Percentiles rank a stretch among this genome's conserved stretches.
These are phyloP conservation scores for Bretschneidera sinensis DNA, from an alignment of 345 rosid species.

Conservation along the genomic window DNA sequence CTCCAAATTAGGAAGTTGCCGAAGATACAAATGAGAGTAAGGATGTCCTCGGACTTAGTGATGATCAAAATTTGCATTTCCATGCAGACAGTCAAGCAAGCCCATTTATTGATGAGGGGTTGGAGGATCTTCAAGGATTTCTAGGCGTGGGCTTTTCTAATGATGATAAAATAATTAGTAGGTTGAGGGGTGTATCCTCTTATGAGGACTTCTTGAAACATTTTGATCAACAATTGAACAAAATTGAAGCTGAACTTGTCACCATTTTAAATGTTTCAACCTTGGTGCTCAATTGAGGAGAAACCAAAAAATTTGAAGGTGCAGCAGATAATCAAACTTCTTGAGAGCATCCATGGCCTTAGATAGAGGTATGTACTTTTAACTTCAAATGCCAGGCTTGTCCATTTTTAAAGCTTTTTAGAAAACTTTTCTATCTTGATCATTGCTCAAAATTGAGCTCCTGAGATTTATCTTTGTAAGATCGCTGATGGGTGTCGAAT, in stretches of 20 bases:
- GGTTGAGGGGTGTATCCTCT: conserved; percentile 36
- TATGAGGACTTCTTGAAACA: conserved; percentile 55
- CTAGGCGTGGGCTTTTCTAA: conserved; percentile 4
- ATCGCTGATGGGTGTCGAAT: no score
- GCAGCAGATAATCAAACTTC: conserved; percentile 60
- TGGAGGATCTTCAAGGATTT: conserved; percentile 26
- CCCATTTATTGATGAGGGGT: conserved; percentile 15
- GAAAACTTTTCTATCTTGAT: not conserved
- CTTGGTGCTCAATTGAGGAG: conserved; percentile 40
- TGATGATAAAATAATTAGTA: conserved; percentile 27
- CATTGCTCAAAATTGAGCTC: not conserved
- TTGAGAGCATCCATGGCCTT: conserved; percentile 43
- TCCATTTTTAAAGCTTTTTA: not conserved
- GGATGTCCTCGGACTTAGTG: conserved; percentile 13
- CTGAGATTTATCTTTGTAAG: conserved; percentile 22
- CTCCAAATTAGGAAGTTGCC: conserved; percentile 40
- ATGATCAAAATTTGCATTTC: conserved; percentile 20
- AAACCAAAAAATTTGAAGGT: conserved; percentile 49
- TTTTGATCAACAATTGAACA: conserved; percentile 56
- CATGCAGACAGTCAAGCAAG: conserved; percentile 14
- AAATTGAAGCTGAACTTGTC: conserved; percentile 63
- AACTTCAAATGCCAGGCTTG: not conserved
- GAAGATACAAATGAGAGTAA: conserved; percentile 19
- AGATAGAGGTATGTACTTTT: conserved; percentile 47
- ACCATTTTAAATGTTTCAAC: conserved; percentile 55